These are phyloP conservation scores for Hanseniaspora guilliermondii DNA, from an alignment of 805 yeast genomes.

Conservation along the genomic window DNA sequence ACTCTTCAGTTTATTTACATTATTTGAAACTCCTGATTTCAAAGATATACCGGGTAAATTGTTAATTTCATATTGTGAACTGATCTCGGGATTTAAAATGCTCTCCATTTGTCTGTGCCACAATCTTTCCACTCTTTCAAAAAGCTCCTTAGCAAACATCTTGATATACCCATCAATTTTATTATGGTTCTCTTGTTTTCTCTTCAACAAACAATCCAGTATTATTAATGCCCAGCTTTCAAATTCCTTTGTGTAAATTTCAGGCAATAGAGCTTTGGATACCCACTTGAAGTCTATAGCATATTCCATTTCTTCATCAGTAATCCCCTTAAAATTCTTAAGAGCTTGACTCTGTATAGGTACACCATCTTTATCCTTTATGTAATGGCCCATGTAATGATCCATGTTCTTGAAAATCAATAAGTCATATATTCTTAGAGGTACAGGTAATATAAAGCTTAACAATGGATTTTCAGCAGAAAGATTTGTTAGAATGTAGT, in stretches of 20 bases:
- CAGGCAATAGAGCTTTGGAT: conserved; percentile 59
- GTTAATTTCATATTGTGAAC: conserved; percentile 61
- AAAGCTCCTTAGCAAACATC: conserved; percentile 57
- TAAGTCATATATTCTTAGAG: conserved; percentile 63
- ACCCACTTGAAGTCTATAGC: conserved; percentile 60
- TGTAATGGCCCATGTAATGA: conserved; percentile 61
- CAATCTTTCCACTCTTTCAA: conserved; percentile 52
- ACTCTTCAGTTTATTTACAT: conserved; percentile 33
- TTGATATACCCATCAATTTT: conserved; percentile 37
- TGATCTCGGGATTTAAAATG: conserved; percentile 50
- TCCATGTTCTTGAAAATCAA: conserved; percentile 66
- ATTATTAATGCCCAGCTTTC: conserved; percentile 75
- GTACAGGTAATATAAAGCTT: conserved; percentile 18
- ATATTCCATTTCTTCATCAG: conserved; percentile 29
- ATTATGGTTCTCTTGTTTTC: conserved; percentile 30
- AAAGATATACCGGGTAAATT: conserved; percentile 47
- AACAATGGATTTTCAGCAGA: conserved; percentile 1
- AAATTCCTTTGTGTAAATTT: conserved; percentile 66
- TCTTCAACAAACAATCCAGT: conserved; percentile 52
- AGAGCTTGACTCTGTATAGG: conserved; percentile 25
- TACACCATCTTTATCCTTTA: neutral
- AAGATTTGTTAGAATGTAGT: conserved; percentile 3
- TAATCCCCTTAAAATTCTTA: conserved; percentile 26
- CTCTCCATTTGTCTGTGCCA: conserved; percentile 61
- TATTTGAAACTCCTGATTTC: neutral